A percentile compares a stretch with the other conserved stretches of the same genome.
Evolutionary conservation across 768 basidiomycete genomes (phyloP).

Genomic region (Nidularia sp.): DNA sequence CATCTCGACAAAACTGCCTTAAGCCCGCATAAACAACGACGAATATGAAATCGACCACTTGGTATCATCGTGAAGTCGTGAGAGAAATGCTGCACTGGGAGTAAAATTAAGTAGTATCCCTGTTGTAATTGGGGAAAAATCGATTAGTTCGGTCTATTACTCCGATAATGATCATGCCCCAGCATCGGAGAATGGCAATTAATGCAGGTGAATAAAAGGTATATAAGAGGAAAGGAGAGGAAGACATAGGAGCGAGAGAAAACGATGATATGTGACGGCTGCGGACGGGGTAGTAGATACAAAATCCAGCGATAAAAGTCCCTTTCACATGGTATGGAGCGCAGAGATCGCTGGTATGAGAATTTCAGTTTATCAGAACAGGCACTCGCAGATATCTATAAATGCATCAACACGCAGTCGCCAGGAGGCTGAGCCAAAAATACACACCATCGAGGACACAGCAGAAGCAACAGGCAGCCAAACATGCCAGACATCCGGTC

Average conservation of each 20-base stretch:
- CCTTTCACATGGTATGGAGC: not conserved
- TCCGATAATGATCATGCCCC: too few relatives aligned
- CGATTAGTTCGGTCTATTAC: too few relatives aligned
- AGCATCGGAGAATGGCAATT: not conserved
- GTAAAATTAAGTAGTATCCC: too few relatives aligned
- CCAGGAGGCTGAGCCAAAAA: conserved; percentile 4
- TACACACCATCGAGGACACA: conserved; percentile 71
- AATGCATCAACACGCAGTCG: conserved; percentile 2
- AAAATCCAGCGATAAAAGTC: not conserved
- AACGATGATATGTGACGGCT: not conserved
- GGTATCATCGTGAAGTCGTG: too few relatives aligned
- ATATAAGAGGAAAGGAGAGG: not conserved
- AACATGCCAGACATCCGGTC: conserved; percentile 58
- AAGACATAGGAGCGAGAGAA: not conserved
- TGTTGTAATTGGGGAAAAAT: too few relatives aligned
- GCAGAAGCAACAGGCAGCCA: conserved; percentile 60
- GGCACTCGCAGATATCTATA: conserved; percentile 72
- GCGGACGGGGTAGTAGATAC: not conserved
- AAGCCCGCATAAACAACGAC: too few relatives aligned
- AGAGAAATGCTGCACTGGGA: too few relatives aligned
- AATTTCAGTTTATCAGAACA: conserved; percentile 37
- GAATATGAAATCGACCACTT: too few relatives aligned
- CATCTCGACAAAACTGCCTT: too few relatives aligned
- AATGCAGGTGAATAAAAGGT: not conserved
- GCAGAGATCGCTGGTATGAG: not conserved